phyloP scores from a whole-genome alignment of 106 monocot species.

The Acorus calamus region DNA sequence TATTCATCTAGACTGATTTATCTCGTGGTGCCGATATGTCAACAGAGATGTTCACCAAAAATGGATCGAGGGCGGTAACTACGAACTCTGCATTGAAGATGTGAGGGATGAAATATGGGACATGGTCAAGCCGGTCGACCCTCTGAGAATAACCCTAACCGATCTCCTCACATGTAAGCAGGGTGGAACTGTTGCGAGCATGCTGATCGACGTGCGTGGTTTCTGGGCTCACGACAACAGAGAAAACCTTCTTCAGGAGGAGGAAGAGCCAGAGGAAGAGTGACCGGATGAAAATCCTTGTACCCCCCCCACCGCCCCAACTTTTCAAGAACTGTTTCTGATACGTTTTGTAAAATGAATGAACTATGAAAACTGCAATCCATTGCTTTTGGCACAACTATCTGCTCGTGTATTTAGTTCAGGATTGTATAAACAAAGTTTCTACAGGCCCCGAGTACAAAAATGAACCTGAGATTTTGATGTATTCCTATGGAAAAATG shows the following conservation, averaged over 20 bases:
- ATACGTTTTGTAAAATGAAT: too few species aligned
- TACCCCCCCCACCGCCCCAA: too few species aligned
- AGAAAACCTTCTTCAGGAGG: conserved; percentile 97
- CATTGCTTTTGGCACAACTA: too few species aligned
- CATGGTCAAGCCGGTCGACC: conserved; percentile 87
- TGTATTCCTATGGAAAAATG: too few species aligned
- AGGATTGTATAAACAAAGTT: too few species aligned
- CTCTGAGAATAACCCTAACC: conserved; percentile 58
- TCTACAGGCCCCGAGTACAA: too few species aligned
- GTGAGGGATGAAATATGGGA: conserved; percentile 99
- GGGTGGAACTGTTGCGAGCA: conserved; percentile 96
- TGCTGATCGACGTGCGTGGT: conserved; percentile 94
- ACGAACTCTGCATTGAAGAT: conserved; percentile 93
- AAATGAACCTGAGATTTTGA: too few species aligned
- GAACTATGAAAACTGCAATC: too few species aligned
- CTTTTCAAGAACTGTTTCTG: too few species aligned
- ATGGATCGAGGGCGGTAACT: conserved; percentile 97
- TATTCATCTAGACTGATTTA: background rate
- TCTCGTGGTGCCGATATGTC: background rate
- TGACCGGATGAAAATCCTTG: background rate
- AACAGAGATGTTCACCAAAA: conserved; percentile 95
- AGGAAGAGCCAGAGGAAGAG: conserved; percentile 93
- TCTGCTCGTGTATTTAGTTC: too few species aligned
- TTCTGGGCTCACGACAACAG: conserved; percentile 99
- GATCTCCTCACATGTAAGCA: conserved; percentile 93